Evolutionary conservation across 768 basidiomycete species (phyloP), one percentile per base, ranked within the genome.

Genomic region (Trametopsis cervina): DNA sequence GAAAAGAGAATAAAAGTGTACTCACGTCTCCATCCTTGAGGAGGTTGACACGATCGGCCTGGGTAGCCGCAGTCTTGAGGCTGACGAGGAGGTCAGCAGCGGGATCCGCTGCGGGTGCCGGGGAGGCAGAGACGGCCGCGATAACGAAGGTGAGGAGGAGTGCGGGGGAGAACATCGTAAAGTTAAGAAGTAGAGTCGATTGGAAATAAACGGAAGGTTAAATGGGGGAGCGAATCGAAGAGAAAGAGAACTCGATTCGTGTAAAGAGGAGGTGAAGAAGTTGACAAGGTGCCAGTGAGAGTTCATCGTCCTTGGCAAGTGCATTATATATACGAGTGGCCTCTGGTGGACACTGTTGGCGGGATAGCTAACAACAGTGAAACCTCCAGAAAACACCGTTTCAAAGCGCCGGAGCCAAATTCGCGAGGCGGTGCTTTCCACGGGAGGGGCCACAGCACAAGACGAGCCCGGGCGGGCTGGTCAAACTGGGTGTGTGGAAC

Each of bases 1-100:
- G 3, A 11, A 18, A 11, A 17, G 33, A 15, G 13, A 18, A 25
- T 6, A 20, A n/a, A 9, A 26, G 11, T 18, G 18, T 10, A 45
- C 54, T 52, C 46, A 60, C 57, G 40, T 57, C 60, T 20, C 59
- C 53, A 17, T 60, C 20, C 23, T 52, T 43, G 2, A 61, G 58
- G 21, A 58, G 23, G 27, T 57, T 58, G 39, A 61, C 39, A n/a
- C 53, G 52, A 29, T 56, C 58, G 21, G 51, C 49, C 46, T 56
- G 53, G 26, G 50, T 51, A 25, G 60, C 48, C 4, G 60, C 60
- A 21, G 47, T 53, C 39, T 46, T 50, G 3, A 61, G 53, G 4
- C 54, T 51, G 10, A 56, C 54, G 23, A 62, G 42, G 6, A 40
- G 21, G 18, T 44, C 43, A n/a, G n/a, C n/a, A n/a, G n/a, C n/a